Evolutionary conservation across 73 alveolate genomes (phyloP), one percentile per base, ranked within the genome.

Genomic region (Tetrahymena borealis): DNA sequence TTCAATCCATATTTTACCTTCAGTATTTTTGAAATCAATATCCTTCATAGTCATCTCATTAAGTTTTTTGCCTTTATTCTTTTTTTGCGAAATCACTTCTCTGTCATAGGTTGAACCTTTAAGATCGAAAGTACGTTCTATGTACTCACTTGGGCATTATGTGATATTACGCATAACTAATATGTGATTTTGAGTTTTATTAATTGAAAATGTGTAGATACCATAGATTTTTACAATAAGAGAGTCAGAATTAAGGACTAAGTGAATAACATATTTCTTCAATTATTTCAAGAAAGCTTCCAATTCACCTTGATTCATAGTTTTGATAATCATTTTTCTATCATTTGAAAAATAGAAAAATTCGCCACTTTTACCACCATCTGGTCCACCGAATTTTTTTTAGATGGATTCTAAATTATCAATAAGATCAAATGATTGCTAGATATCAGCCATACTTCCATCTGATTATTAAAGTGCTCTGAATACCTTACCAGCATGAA

Each of bases 291-390:
- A 93, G 91, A 97, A 97, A 5, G 99, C 96, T 35, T 90, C 93
- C 33, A 94, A 94, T 91, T 98, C 99, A 38, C 95, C 97, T 15
- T 94, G 93, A 41, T 96, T 96, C 97, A 98, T 97, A 32, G 99
- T 98, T 94, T 98, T 98, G 38, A 98, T 97, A 79, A 98, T 97
- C 94, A 97, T 96, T 92, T 96, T 94, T 90, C 97, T 97, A 96
- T 98, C 99, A 92, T 98, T 97, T 7, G 99, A 96, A 94, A 97
- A 97, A 94, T 97, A 97, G 98, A 98, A 98, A 95, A 98, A 98
- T 79, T 98, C 97, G 39, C 99, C 99, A 94, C 98, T 94, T 94
- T 97, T 98, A 32, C 99, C 99, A 31, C 95, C 95, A 93, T 93
- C 95, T 7, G 95, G 95, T 11, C 95, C 95, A 31, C 91, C 91